Base-by-base conservation (phyloP, 2,329 filamentous ascomycete species). In the Xylaria sp. region DNA sequence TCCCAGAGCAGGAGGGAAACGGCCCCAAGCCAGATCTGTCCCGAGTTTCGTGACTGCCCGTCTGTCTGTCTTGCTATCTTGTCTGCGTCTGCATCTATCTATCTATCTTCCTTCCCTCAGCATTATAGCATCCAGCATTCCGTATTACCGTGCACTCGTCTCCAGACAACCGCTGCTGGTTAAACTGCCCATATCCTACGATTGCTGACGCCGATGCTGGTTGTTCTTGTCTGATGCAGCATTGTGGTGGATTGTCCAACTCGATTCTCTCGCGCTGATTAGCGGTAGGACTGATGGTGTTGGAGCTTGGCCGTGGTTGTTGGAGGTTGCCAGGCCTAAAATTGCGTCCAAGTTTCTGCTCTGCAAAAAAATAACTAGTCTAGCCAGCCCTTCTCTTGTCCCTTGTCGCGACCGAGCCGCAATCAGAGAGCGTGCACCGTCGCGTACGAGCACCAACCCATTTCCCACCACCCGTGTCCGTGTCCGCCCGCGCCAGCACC, bases 331-430 rank as follows among this genome's bases (percentile, higher is more conserved):
- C 38, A 69, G 63, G 69, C 57, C 58, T 54, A 48, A 17, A 48
- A 63, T 54, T 54, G 44, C 49, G 11, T 49, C 65, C 51, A 63
- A 58, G 46, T 63, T 44, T 28, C 62, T 58, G 40, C 53, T 57
- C 57, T 59, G 64, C 60, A 38, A 54, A 67, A 64, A 38, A 65
- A 64, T 63, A 60, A 56, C 54, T 59, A 64, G 60, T 40, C 7
- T 17, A 54, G 31, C 31, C 31, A 36, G 51, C 23, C 36, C 49
- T 61, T 65, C 60, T 66, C 69, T 66, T 62, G 59, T 60, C n/a
- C 58, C 59, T 53, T 53, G 51, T 72, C 64, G 66, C 69, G 71
- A 65, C 65, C 58, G 63, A 44, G n/a, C 68, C 66, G 66, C 63
- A 63, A 66, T 62, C 66, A 49, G 59, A 61, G 40, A 64, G 63